Evolutionary conservation across 345 rosid genomes (phyloP), one percentile per base, ranked within the genome.

Genomic region (Linum tenue): DNA sequence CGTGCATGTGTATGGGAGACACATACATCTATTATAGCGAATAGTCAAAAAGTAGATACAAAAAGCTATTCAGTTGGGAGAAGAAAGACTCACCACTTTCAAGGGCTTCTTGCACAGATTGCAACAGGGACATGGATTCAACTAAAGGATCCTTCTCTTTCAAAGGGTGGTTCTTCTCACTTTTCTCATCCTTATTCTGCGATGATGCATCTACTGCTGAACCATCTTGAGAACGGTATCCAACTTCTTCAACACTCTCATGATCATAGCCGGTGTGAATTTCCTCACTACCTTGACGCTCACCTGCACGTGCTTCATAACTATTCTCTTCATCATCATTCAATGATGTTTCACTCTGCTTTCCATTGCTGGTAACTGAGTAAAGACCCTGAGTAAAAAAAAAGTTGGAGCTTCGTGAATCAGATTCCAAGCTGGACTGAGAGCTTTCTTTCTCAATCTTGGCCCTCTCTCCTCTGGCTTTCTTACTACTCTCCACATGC

Each of bases 341-440:
- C 82, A 80, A 71, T 36, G 84, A 60, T 38, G 39, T 76, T 64
- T 78, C 75, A n/a, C 75, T 65, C 22, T 62, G 82, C 68, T 82
- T 83, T 68, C 88, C 84, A 67, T 84, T 81, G 70, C 84, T 84
- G 55, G 78, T 77, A 58, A 72, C 77, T 63, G 59, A 78, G 63
- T 58, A 76, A 68, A 65, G 74, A 79, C 82, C 89, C 87, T 84
- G 92, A 81, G 69, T 62, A 85, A 88, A 86, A 68, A 88, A 78
- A 86, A 84, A 84, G 71, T 86, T 81, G 75, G 87, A 80, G 90
- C 92, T 85, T 85, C 89, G 83, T 31, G 89, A 88, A 80, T 94
- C 91, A 69, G 97, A 92, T 75, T 78, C 91, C 80, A 85, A 63
- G 73, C 92, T 85, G 80, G 96, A 89, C 78, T 64, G 90, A 84